Percentiles rank a stretch among this genome's conserved stretches.
Conservation (phyloP, 2,329 filamentous ascomycete genomes). For the Hypoxylon sp. region DNA sequence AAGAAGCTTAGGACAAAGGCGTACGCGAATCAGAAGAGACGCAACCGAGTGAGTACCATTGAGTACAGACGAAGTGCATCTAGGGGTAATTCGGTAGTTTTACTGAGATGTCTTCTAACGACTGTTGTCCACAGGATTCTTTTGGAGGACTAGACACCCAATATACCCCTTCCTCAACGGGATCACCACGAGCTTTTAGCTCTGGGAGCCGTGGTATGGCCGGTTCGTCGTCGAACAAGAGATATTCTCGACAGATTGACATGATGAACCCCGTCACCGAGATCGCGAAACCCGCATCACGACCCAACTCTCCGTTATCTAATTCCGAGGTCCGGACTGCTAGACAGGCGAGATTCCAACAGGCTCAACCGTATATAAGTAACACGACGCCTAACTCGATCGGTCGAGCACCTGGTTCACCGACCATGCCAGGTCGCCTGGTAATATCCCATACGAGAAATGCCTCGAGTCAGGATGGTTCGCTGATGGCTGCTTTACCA, state of each 20-base stretch:
- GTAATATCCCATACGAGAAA: slow-evolving; percentile 81
- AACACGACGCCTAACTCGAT: slow-evolving; percentile 67
- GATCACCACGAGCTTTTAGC: slow-evolving; percentile 74
- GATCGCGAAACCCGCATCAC: slow-evolving; percentile 70
- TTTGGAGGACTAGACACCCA: slow-evolving; percentile 82
- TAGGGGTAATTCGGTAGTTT: slow-evolving; percentile 7
- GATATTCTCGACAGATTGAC: slow-evolving; percentile 75
- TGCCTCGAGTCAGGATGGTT: slow-evolving; percentile 86
- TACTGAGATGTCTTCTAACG: slow-evolving; percentile 36
- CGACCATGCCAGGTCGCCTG: slow-evolving; percentile 72
- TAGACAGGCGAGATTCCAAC: slow-evolving; percentile 69
- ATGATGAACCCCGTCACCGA: slow-evolving; percentile 60
- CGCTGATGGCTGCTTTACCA: slow-evolving; percentile 87
- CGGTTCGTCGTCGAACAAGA: slow-evolving; percentile 67
- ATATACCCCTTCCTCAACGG: slow-evolving; percentile 70
- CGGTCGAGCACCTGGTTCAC: slow-evolving; percentile 70
- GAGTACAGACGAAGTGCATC: slow-evolving; percentile 1
- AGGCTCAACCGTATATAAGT: slow-evolving; percentile 62
- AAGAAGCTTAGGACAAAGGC: slow-evolving; percentile 85
- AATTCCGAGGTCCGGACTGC: slow-evolving; percentile 69
- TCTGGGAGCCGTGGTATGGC: slow-evolving; percentile 64
- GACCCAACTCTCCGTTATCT: slow-evolving; percentile 77
- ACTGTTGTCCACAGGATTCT: slow-evolving; percentile 74
- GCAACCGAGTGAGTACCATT: slow-evolving; percentile 78
- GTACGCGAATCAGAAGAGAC: slow-evolving; percentile 83